Evolutionary conservation across 2,329 filamentous ascomycete species (phyloP).

Genomic region (Aspergillus transmontanensis): DNA sequence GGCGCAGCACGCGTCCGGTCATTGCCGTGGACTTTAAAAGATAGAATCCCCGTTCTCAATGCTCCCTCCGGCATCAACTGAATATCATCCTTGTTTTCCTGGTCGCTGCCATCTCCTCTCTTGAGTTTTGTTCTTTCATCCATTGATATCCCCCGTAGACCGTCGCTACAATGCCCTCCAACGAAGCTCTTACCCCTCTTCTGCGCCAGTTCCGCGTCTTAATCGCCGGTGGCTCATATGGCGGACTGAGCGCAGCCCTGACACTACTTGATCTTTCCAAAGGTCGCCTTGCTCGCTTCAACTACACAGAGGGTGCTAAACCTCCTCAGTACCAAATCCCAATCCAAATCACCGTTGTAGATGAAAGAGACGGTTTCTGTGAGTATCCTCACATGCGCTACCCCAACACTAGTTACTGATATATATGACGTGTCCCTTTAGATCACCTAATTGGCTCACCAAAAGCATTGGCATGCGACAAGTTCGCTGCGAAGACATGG

Average conservation of each 20-base stretch:
- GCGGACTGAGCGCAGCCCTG: conserved; percentile 67
- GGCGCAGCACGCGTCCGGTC: background rate
- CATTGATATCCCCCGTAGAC: background rate
- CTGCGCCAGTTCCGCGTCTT: conserved; percentile 56
- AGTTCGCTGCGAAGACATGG: conserved; percentile 71
- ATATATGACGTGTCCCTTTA: conserved; percentile 32
- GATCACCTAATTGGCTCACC: conserved; percentile 77
- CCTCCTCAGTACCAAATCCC: conserved; percentile 49
- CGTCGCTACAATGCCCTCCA: conserved; percentile 27
- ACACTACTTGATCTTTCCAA: conserved; percentile 68
- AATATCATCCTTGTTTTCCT: background rate
- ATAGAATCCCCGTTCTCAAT: background rate
- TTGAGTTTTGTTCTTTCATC: background rate
- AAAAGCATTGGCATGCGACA: conserved; percentile 65
- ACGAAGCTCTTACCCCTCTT: conserved; percentile 25
- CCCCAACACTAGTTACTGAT: background rate
- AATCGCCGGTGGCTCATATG: conserved; percentile 71
- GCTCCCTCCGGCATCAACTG: background rate
- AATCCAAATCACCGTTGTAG: conserved; percentile 72
- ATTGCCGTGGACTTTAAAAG: background rate
- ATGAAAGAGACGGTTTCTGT: conserved; percentile 85
- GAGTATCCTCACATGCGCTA: conserved; percentile 14
- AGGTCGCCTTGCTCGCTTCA: conserved; percentile 55
- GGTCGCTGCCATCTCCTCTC: background rate
- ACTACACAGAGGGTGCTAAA: conserved; percentile 26